Base-by-base conservation (phyloP, 1,284 basidiomycete genomes). In the Trametes pubescens region DNA sequence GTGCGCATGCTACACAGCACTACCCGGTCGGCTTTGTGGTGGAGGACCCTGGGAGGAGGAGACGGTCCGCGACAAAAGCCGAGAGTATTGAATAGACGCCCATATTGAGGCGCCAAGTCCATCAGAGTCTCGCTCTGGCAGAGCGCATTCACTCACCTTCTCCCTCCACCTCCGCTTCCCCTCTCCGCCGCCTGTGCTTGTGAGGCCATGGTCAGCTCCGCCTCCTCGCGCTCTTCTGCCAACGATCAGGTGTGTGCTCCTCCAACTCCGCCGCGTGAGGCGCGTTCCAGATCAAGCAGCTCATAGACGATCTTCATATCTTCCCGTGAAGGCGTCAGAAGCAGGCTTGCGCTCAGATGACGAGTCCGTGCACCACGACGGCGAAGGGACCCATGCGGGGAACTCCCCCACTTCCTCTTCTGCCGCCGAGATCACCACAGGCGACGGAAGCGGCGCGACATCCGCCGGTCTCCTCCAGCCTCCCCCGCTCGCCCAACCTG, bases 251-350 rank as follows among this genome's bases (percentile, higher is more conserved):
- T 69, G 35, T 24, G 65, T 64, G 5, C 29, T 40, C 9, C 35
- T 4, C 34, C 24, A 44, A 48, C 5, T 34, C 13, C 13, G 24
- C 21, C 43, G 35, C 54, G 54, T 51, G 58, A 64, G 48, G 47
- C 56, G 29, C 49, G 22, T 29, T 10, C 29, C 38, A 32, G 40
- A 38, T 57, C 52, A 53, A 51, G 48, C 26, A 26, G 32, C 52
- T 57, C 53, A 66, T 48, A 13, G 57, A 59, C 54, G 56, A 62
- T 57, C 52, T 54, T 59, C 57, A 62, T 53, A 43, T 55, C 53
- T 48, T 49, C 52, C 57, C 56, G 35, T 43, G 34, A 53, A 68
- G 67, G 67, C 67, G 67, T 64, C 65, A 65, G 65, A 69, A 64
- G 67, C 64, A 59, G 61, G 57, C 35, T 35, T 46, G 55, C 57